Percentiles rank a stretch among this genome's conserved stretches.
These are phyloP conservation scores for Agarophyton chilense DNA, from an alignment of 23 red algal genomes.

Conservation along the genomic window DNA sequence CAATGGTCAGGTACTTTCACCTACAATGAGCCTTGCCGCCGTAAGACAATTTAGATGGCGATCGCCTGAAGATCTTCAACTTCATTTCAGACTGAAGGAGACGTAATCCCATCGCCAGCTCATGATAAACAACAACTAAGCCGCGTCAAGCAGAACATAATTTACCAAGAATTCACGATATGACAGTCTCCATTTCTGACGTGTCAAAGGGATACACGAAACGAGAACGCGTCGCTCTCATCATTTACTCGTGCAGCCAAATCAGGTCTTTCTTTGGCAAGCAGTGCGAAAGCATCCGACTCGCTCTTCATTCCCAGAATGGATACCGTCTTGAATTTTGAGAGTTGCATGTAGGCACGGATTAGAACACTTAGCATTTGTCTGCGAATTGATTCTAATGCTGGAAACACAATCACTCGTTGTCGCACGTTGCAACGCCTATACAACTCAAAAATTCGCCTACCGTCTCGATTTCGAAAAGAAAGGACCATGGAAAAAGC, in stretches of 20 bases:
- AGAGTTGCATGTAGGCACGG: conserved; percentile 25
- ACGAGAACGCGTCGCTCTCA: conserved; percentile 28
- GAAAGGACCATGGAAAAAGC: conserved; percentile 31
- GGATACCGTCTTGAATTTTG: conserved; percentile 6
- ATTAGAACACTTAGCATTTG: conserved; percentile 16
- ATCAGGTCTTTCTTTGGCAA: conserved; percentile 48
- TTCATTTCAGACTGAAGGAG: conserved; percentile 79
- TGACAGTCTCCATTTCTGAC: neutral
- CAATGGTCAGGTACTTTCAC: conserved; percentile 73
- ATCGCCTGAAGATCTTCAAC: conserved; percentile 82
- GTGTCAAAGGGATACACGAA: neutral
- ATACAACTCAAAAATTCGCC: conserved; percentile 24
- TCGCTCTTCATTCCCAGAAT: conserved; percentile 23
- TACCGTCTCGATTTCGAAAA: conserved; percentile 14
- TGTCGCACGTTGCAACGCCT: conserved; percentile 23
- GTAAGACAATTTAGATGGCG: conserved; percentile 88
- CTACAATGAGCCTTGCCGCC: conserved; percentile 85
- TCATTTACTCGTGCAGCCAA: neutral
- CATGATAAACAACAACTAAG: neutral
- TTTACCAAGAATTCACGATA: neutral
- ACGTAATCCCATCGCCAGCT: neutral
- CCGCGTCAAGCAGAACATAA: neutral
- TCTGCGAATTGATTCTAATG: conserved; percentile 14
- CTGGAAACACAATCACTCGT: conserved; percentile 23
- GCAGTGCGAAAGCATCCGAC: conserved; percentile 13